phyloP scores from a whole-genome alignment of 805 yeast genomes.

The Clavispora phyllophila region DNA sequence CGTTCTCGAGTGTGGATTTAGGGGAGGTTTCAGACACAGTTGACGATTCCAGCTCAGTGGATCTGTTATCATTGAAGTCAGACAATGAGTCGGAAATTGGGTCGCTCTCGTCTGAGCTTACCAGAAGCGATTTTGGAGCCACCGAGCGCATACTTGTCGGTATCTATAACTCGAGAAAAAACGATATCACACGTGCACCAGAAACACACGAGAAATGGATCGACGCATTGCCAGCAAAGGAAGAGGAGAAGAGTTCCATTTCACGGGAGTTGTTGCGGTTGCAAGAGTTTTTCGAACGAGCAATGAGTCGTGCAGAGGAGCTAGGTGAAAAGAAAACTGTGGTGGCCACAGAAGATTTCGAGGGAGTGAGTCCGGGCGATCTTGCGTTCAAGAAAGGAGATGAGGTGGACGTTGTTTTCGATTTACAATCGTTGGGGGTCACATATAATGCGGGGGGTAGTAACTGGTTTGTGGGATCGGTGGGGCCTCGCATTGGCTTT shows the following conservation, averaged over 20 bases:
- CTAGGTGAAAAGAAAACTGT: slow-evolving; percentile 7
- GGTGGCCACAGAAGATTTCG: slow-evolving; percentile 22
- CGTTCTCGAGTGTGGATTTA: not conserved
- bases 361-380: slow-evolving; percentile 34
- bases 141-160: slow-evolving; percentile 18
- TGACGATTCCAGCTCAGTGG: not conserved
- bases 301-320: slow-evolving; percentile 9
- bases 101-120: not conserved
- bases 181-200: slow-evolving; percentile 30
- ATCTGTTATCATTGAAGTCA: not conserved
- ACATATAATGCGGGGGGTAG: slow-evolving; percentile 15
- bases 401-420: slow-evolving; percentile 26
- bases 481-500: slow-evolving; percentile 28
- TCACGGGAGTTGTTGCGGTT: slow-evolving; percentile 24
- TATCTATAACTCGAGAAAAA: slow-evolving; percentile 31
- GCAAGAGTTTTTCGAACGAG: slow-evolving; percentile 18
- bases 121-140: not conserved
- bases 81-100: not conserved
- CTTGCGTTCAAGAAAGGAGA: slow-evolving; percentile 33
- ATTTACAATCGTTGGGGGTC: slow-evolving; percentile 23
- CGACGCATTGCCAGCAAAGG: slow-evolving; percentile 4
- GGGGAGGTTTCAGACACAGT: not conserved
- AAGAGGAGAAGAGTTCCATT: slow-evolving; percentile 15
- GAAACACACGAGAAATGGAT: slow-evolving; percentile 4
- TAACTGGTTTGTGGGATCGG: slow-evolving; percentile 33